phyloP scores from a whole-genome alignment of 768 basidiomycete genomes.

The Mycena crocata region DNA sequence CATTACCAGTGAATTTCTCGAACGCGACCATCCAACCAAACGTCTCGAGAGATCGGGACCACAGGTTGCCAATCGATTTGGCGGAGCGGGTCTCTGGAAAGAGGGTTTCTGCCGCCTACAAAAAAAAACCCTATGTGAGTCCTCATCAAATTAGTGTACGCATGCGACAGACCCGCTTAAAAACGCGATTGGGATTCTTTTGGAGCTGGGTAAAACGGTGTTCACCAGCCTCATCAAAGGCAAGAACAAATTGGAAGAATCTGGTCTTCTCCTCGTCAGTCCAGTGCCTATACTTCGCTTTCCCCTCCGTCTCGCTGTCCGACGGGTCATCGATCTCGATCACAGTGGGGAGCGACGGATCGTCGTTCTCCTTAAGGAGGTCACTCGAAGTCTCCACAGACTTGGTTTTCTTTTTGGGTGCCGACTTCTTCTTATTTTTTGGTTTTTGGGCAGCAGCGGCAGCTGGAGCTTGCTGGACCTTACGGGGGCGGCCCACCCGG shows the following conservation, averaged over 20 bases:
- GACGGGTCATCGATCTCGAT: conserved; percentile 1
- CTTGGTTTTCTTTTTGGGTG: no score
- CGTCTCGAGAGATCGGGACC: neutral
- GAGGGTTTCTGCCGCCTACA: neutral
- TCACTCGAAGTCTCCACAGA: neutral
- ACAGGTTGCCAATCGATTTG: neutral
- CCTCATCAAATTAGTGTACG: neutral
- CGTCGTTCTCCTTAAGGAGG: neutral
- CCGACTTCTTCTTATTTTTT: neutral
- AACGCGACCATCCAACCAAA: conserved; percentile 7
- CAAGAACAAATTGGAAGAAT: neutral
- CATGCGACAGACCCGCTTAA: conserved; percentile 1
- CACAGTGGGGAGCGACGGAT: neutral
- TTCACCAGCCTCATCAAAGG: neutral
- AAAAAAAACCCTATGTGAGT: neutral
- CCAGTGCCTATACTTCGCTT: neutral
- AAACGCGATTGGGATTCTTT: neutral
- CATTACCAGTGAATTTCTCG: conserved; percentile 20
- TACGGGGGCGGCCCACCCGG: neutral
- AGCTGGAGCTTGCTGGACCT: neutral
- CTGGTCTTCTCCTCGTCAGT: neutral
- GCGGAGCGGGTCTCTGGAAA: neutral
- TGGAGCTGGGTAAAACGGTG: neutral
- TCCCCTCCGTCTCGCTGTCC: neutral
- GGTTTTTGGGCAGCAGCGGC: neutral